Conservation (phyloP, 345 rosid species). For the Camelina neglecta region DNA sequence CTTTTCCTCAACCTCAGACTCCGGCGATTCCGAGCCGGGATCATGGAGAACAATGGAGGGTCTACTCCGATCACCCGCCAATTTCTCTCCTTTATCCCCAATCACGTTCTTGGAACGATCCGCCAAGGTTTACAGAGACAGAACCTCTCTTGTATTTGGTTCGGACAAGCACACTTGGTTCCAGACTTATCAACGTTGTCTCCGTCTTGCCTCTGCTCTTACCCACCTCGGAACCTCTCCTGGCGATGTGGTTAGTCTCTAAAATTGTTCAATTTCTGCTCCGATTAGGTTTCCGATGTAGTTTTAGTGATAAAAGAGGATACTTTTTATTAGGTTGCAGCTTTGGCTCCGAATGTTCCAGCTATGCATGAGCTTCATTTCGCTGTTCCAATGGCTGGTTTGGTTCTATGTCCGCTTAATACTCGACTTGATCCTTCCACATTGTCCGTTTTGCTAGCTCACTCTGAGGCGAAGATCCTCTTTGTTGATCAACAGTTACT, state of each 20-base stretch:
- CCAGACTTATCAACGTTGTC: constrained; percentile 67
- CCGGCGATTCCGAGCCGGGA: constrained; percentile 38
- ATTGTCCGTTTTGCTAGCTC: constrained; percentile 57
- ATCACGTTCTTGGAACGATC: constrained; percentile 76
- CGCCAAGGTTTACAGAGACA: constrained; percentile 66
- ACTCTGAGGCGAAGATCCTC: constrained; percentile 63
- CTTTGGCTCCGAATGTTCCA: constrained; percentile 70
- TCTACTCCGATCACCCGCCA: constrained; percentile 61
- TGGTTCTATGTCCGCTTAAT: constrained; percentile 74
- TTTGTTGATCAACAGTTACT: constrained; percentile 66
- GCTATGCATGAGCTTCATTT: constrained; percentile 88
- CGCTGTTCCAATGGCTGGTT: constrained; percentile 84
- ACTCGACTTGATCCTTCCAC: constrained; percentile 61
- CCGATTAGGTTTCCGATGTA: neutral
- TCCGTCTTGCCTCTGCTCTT: constrained; percentile 75
- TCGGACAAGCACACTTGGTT: constrained; percentile 58
- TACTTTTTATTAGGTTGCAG: constrained; percentile 57
- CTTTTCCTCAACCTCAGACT: constrained; percentile 6
- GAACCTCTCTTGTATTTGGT: constrained; percentile 63
- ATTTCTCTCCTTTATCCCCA: constrained; percentile 68
- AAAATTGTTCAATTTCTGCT: neutral
- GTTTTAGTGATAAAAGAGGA: constrained; percentile 7
- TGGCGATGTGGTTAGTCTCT: constrained; percentile 70
- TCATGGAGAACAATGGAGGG: constrained; percentile 71
- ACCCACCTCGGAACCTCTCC: constrained; percentile 57